Base-by-base conservation (phyloP, 148 eudicot genomes). In the Diospyros kaki region DNA sequence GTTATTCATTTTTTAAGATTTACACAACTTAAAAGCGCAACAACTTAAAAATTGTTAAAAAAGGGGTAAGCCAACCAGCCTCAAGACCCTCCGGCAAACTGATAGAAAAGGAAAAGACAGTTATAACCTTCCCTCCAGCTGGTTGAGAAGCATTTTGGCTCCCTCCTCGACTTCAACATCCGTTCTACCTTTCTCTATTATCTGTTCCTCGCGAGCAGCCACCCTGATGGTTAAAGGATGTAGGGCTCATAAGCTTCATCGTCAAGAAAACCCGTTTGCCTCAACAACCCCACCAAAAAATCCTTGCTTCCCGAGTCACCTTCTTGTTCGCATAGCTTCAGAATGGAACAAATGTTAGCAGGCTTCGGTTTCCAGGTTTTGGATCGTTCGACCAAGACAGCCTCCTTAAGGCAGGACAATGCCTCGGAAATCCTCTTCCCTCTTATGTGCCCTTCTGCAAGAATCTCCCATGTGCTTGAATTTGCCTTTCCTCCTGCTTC, bases 281-380 rank as follows among this genome's bases (percentile, higher is more conserved):
- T 87, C 84, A 95, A 60, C 55, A 95, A 65, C 59, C 55, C 85
- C 68, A 89, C 15, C 64, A 90, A 78, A 13, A 58, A 87, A 17
- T 86, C 90, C 85, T 90, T 92, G 63, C 82, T 86, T 48, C 38
- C 72, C 42, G 18, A 42, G 73, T 90, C 87, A 17, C 42, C 81
- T 77, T 85, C 89, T 76, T 83, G 79, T 42, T 90, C 87, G 55
- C 84, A 90, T 5, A 86, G 75, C 81, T 83, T 84, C 28, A 90
- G 75, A 73, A 95, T 81, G 64, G 78, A 42, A 45, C 76, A 74
- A 6, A 84, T 83, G 59, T 73, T 87, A 4, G 8, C 63, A 11
- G 87, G 89, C 78, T 83, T 92, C 14, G 93, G 96, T 81, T 50
- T 87, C 97, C 98, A 92, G 61, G 46, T 72, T 73, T 80, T 83